Percentiles rank a stretch among this genome's conserved stretches.
phyloP scores from a whole-genome alignment of 768 basidiomycete species.

The Calocybe cyanea region DNA sequence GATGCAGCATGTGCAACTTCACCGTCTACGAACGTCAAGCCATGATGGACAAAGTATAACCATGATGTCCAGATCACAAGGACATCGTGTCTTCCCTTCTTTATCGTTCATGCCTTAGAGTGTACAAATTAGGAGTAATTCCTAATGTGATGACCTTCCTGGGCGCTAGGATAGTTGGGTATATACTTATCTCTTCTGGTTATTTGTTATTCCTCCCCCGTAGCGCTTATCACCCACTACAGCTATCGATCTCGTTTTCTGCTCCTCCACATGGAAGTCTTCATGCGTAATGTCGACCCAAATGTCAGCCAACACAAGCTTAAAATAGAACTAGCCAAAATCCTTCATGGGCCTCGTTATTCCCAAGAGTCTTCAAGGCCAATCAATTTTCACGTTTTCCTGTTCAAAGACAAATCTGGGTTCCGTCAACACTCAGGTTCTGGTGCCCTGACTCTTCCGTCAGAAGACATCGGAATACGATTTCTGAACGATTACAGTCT shows the following conservation, averaged over 20 bases:
- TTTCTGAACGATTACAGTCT: constrained; percentile 43
- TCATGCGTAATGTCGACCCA: constrained; percentile 34
- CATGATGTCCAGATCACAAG: no score
- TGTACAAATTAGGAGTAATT: no score
- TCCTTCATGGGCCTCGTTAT: constrained; percentile 46
- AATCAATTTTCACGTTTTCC: constrained; percentile 52
- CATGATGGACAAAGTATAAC: no score
- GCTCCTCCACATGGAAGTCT: constrained; percentile 33
- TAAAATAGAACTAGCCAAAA: constrained; percentile 31
- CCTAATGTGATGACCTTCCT: neutral
- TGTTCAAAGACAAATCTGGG: constrained; percentile 36
- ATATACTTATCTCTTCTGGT: neutral
- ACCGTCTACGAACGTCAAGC: no score
- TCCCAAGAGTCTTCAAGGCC: constrained; percentile 20
- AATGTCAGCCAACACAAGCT: constrained; percentile 26
- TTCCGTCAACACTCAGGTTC: constrained; percentile 32
- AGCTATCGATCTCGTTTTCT: neutral
- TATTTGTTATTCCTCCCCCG: neutral
- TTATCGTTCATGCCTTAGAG: no score
- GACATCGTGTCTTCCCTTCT: no score
- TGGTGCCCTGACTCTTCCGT: constrained; percentile 48
- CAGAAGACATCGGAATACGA: constrained; percentile 27
- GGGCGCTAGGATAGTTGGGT: neutral
- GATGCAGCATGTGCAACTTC: no score
- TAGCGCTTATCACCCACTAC: neutral